These are phyloP conservation scores for Entamoeba moshkovskii DNA, from an alignment of 208 protist species.

Conservation along the genomic window DNA sequence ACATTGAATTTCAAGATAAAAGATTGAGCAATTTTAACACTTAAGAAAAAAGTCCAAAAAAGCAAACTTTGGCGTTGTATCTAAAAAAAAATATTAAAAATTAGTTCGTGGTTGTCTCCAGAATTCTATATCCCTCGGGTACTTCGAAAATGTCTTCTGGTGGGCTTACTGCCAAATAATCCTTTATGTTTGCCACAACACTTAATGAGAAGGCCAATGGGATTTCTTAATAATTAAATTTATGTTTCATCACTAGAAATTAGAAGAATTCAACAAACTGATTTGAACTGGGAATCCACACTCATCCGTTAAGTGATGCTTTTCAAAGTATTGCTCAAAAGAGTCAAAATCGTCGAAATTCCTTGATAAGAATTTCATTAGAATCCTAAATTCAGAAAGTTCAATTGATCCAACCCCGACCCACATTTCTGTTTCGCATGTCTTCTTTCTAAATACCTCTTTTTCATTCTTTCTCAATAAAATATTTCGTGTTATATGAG, in stretches of 20 bases:
- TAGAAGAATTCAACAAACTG: background rate
- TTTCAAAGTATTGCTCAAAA: background rate
- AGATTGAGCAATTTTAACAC: too few species aligned
- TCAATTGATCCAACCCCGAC: background rate
- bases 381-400: background rate
- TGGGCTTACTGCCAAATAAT: background rate
- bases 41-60: too few species aligned
- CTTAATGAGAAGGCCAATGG: background rate
- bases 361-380: background rate
- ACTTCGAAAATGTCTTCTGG: background rate
- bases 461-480: background rate
- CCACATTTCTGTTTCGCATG: background rate
- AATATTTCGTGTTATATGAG: background rate
- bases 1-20: too few species aligned
- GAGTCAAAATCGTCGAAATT: background rate
- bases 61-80: too few species aligned
- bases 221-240: too few species aligned
- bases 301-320: background rate
- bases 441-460: background rate
- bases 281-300: background rate
- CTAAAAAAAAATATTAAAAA: too few species aligned
- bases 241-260: background rate
- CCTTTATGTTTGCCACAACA: background rate
- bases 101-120: too few species aligned
- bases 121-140: background rate